Conservation (phyloP, 2,329 filamentous ascomycete species). For the Aspergillus candidus region DNA sequence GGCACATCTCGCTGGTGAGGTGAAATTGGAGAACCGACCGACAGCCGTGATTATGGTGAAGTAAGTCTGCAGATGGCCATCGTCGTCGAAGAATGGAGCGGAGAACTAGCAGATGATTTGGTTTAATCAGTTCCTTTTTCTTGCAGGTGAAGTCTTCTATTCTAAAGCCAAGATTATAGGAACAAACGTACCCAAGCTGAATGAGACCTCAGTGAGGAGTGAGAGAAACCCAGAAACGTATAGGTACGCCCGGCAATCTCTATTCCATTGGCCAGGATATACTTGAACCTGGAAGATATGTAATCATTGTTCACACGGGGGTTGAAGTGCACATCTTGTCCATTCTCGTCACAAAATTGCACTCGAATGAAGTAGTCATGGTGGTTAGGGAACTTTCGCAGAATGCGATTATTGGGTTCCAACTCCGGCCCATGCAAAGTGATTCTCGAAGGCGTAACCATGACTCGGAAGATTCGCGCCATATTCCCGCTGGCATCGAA, state of each 20-base stretch:
- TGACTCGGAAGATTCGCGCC: conserved; percentile 48
- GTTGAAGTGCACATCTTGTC: conserved; percentile 18
- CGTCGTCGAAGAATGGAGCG: conserved; percentile 40
- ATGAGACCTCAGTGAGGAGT: conserved; percentile 68
- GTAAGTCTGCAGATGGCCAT: conserved; percentile 26
- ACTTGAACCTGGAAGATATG: conserved; percentile 50
- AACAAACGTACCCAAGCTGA: conserved; percentile 52
- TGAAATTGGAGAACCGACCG: conserved; percentile 47
- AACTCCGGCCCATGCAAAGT: conserved; percentile 53
- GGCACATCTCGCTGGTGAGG: conserved; percentile 52
- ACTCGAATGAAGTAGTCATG: conserved; percentile 22
- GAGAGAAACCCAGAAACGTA: conserved; percentile 69
- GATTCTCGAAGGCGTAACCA: conserved; percentile 55
- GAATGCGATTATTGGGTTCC: conserved; percentile 27
- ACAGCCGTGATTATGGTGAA: conserved; percentile 41
- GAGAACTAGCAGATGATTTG: conserved; percentile 28
- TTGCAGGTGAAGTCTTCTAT: background rate
- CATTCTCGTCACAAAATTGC: conserved; percentile 22
- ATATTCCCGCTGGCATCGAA: conserved; percentile 32
- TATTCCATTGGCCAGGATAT: conserved; percentile 55
- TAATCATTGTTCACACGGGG: conserved; percentile 12
- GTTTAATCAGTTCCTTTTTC: background rate
- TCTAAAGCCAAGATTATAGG: background rate
- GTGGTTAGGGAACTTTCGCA: conserved; percentile 20
- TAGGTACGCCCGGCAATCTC: conserved; percentile 58